Percentiles rank a stretch among this genome's conserved stretches.
Evolutionary conservation across 371 early-diverging fungal species (phyloP).

Genomic region (Mortierella sp.): DNA sequence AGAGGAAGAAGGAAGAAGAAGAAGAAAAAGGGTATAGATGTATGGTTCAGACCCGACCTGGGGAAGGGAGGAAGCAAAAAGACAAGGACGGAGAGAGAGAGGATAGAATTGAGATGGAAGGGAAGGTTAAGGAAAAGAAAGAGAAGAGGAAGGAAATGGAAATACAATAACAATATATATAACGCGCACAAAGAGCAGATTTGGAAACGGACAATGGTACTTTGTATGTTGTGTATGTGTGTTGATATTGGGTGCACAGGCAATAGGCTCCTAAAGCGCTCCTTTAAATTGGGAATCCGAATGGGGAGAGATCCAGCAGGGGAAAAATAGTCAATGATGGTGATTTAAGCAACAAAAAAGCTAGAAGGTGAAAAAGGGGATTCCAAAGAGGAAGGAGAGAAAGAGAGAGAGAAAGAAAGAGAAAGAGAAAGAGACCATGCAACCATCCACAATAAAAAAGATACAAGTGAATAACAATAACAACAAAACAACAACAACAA

Average conservation of each 20-base stretch:
- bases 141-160: neutral
- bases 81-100: neutral
- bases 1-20: neutral
- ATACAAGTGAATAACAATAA: slow-evolving; percentile 4
- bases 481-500: neutral
- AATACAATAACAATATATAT: neutral
- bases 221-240: neutral
- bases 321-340: neutral
- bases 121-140: neutral
- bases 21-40: neutral
- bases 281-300: neutral
- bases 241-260: neutral
- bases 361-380: neutral
- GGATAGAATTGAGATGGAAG: slow-evolving; percentile 4
- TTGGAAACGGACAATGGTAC: neutral
- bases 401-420: neutral
- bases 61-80: neutral
- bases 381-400: neutral
- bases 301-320: slow-evolving; percentile 1
- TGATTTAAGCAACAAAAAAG: neutral
- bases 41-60: neutral
- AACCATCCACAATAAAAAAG: slow-evolving; percentile 2
- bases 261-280: neutral
- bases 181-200: neutral
- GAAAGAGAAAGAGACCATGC: neutral